Percentiles rank a stretch among this genome's conserved stretches.
These are phyloP conservation scores for Smallanthus sonchifolius DNA, from an alignment of 129 eudicot genomes.

Conservation along the genomic window DNA sequence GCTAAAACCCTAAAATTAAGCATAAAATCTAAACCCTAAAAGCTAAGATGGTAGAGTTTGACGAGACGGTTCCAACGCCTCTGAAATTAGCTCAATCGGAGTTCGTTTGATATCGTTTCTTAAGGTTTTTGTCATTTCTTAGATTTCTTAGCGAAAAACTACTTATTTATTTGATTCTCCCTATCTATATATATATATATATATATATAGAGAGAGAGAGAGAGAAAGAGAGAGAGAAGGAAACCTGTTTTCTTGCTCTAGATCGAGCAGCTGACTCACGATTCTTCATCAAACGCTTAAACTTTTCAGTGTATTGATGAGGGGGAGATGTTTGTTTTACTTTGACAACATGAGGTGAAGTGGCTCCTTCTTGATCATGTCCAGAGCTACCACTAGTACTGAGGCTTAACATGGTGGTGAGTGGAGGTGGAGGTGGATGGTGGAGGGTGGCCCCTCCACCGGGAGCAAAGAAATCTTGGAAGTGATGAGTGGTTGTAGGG, in stretches of 20 bases:
- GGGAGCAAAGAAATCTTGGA: constrained; percentile 33
- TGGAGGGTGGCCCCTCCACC: constrained; percentile 1
- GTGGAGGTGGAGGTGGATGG: constrained; percentile 21
- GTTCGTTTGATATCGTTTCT: too few species aligned
- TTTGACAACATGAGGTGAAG: background rate
- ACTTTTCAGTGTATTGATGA: constrained; percentile 26
- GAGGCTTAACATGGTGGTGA: constrained; percentile 28
- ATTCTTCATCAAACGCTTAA: constrained; percentile 49
- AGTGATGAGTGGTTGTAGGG: constrained; percentile 23
- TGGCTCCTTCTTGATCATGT: constrained; percentile 22
- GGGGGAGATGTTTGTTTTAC: constrained; percentile 17
- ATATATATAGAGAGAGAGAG: too few species aligned
- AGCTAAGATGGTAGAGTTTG: too few species aligned
- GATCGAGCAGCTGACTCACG: constrained; percentile 64
- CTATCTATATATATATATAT: too few species aligned
- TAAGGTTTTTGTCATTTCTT: too few species aligned
- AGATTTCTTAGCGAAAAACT: too few species aligned
- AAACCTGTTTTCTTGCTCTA: constrained; percentile 55
- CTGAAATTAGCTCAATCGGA: too few species aligned
- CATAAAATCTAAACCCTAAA: too few species aligned
- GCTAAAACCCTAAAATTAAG: too few species aligned
- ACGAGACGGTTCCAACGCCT: too few species aligned
- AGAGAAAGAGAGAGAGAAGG: too few species aligned
- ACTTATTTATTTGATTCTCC: too few species aligned
- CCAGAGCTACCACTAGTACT: constrained; percentile 23